Percentiles rank a stretch among this genome's conserved stretches.
Conservation (phyloP, 1,139 yeast genomes). For the Hyphopichia buzzinii region DNA sequence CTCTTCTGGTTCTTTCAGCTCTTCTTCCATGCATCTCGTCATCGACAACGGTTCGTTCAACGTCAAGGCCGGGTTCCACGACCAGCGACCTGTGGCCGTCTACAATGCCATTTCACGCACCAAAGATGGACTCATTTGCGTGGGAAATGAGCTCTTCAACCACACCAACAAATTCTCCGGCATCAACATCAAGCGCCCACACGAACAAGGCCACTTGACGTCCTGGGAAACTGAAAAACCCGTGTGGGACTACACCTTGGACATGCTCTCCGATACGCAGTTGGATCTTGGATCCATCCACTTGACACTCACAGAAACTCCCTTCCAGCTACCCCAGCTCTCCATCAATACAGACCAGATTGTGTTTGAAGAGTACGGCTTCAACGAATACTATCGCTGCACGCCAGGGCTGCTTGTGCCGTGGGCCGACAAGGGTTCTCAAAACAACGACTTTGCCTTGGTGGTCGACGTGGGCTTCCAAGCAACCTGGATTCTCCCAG, state of each 20-base stretch:
- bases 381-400: constrained; percentile 62
- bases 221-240: constrained; percentile 92
- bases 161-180: constrained; percentile 75
- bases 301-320: constrained; percentile 69
- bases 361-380: constrained; percentile 90
- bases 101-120: constrained; percentile 75
- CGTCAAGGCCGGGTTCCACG: constrained; percentile 69
- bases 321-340: constrained; percentile 78
- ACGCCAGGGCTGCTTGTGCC: constrained; percentile 70
- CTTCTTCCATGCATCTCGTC: constrained; percentile 37
- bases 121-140: constrained; percentile 68
- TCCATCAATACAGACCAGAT: constrained; percentile 89
- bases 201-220: constrained; percentile 81
- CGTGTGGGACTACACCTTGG: constrained; percentile 82
- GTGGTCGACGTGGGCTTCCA: constrained; percentile 88
- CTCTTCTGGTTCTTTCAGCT: too few relatives aligned
- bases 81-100: constrained; percentile 44
- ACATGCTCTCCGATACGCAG: constrained; percentile 29
- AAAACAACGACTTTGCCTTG: constrained; percentile 60
- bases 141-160: constrained; percentile 66
- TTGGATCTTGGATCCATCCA: constrained; percentile 49
- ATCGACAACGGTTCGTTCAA: constrained; percentile 89
- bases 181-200: constrained; percentile 73
- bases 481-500: constrained; percentile 85
- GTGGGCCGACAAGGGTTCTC: constrained; percentile 38